Evolutionary conservation across 2,329 filamentous ascomycete species (phyloP).

Genomic region (Colletotrichum phormii): DNA sequence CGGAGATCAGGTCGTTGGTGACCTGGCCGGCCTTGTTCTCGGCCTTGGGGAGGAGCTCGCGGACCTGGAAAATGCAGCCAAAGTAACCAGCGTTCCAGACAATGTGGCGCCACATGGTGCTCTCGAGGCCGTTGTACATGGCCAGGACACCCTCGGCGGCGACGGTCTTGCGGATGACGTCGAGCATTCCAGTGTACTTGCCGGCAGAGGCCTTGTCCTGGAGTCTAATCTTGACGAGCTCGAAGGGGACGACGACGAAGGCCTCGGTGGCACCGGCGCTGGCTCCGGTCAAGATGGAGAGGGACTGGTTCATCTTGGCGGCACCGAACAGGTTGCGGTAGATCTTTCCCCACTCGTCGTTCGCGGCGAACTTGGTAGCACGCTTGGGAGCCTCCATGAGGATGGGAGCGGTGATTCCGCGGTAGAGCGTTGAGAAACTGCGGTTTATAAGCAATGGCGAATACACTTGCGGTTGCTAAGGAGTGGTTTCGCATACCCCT

Average conservation of each 20-base stretch:
- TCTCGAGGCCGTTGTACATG: constrained; percentile 96
- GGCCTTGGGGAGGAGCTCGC: constrained; percentile 83
- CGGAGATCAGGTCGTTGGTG: constrained; percentile 87
- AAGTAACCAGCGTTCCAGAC: constrained; percentile 97
- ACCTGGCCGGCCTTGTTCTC: constrained; percentile 85
- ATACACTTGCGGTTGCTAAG: background rate
- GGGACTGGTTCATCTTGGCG: constrained; percentile 87
- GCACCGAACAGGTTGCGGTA: constrained; percentile 90
- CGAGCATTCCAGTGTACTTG: constrained; percentile 86
- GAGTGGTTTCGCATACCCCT: constrained; percentile 74
- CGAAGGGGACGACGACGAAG: constrained; percentile 97
- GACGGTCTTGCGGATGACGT: constrained; percentile 85
- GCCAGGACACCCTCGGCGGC: constrained; percentile 85
- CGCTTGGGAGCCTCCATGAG: constrained; percentile 96
- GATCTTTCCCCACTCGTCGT: constrained; percentile 97
- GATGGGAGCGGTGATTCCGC: constrained; percentile 94
- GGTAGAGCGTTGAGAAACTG: constrained; percentile 90
- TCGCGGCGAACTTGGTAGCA: constrained; percentile 98
- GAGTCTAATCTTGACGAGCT: constrained; percentile 97
- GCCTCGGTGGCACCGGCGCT: constrained; percentile 95
- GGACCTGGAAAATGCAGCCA: constrained; percentile 97
- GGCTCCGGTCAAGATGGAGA: constrained; percentile 93
- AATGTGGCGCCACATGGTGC: constrained; percentile 93
- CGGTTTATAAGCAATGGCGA: constrained; percentile 21
- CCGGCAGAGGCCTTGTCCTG: constrained; percentile 94